A percentile compares a stretch with the other conserved stretches of the same genome.
These are phyloP conservation scores for Aspergillus sp. DNA, from an alignment of 2,329 filamentous ascomycete species.

Conservation along the genomic window DNA sequence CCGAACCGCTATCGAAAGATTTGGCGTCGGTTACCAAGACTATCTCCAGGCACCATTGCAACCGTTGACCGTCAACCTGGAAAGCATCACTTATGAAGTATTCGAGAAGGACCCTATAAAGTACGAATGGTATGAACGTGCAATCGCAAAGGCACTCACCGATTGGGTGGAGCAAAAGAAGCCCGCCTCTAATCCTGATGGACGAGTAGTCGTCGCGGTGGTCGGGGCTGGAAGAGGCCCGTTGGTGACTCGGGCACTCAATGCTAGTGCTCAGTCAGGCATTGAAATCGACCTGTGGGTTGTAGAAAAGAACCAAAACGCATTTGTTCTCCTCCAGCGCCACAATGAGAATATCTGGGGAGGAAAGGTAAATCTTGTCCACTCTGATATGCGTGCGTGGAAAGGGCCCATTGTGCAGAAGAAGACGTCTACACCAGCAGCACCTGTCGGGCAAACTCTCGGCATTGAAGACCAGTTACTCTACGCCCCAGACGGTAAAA, in stretches of 20 bases:
- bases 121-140: slow-evolving; percentile 91
- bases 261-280: slow-evolving; percentile 72
- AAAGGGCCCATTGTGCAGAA: slow-evolving; percentile 63
- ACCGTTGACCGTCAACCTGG: slow-evolving; percentile 91
- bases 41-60: slow-evolving; percentile 95
- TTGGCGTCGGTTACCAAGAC: slow-evolving; percentile 78
- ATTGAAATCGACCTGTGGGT: slow-evolving; percentile 85
- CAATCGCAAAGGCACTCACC: slow-evolving; percentile 73
- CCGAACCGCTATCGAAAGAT: slow-evolving; percentile 61
- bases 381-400: slow-evolving; percentile 98
- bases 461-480: slow-evolving; percentile 30
- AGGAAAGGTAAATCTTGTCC: slow-evolving; percentile 78
- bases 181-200: slow-evolving; percentile 69
- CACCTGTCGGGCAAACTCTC: slow-evolving; percentile 35
- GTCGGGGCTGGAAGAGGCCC: slow-evolving; percentile 92
- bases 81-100: slow-evolving; percentile 96
- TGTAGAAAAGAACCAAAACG: slow-evolving; percentile 97
- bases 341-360: slow-evolving; percentile 84
- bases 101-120: slow-evolving; percentile 99
- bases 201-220: slow-evolving; percentile 80
- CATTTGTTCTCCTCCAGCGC: slow-evolving; percentile 85
- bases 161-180: slow-evolving; percentile 75
- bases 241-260: slow-evolving; percentile 81
- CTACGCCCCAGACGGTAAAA: slow-evolving; percentile 26
- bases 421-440: slow-evolving; percentile 12